Evolutionary conservation across 2,329 filamentous ascomycete species (phyloP).

Genomic region (Curvularia hawaiiensis): DNA sequence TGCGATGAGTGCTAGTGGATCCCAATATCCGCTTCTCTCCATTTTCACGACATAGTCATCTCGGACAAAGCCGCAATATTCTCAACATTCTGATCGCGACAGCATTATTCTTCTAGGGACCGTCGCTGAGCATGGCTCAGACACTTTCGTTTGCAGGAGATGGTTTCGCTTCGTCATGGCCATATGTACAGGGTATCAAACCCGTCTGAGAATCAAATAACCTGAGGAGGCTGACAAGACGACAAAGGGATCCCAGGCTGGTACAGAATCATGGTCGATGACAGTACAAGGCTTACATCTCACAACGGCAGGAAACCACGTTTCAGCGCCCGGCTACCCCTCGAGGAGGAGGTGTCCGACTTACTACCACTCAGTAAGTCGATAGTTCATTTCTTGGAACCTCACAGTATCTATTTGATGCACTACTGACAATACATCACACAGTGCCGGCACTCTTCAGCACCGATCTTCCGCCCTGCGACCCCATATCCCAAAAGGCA

Average conservation of each 20-base stretch:
- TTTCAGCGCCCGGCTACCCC: too few relatives aligned
- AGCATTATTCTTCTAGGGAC: not conserved
- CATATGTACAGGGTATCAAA: slow-evolving; percentile 3
- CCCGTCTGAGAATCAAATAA: not conserved
- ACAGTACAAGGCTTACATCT: not conserved
- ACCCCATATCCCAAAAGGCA: slow-evolving; percentile 24
- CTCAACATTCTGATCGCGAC: not conserved
- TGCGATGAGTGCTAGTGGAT: slow-evolving; percentile 1
- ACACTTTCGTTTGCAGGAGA: not conserved
- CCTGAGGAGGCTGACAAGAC: not conserved
- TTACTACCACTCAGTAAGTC: slow-evolving; percentile 25
- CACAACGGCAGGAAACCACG: not conserved
- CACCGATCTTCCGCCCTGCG: slow-evolving; percentile 32
- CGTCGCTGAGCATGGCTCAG: slow-evolving; percentile 1
- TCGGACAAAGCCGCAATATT: not conserved
- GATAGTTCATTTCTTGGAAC: not conserved
- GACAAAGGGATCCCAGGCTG: slow-evolving; percentile 18
- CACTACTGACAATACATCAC: slow-evolving; percentile 2
- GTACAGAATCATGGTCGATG: slow-evolving; percentile 11
- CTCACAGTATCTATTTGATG: not conserved
- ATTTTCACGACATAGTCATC: not conserved
- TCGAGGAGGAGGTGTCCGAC: slow-evolving; percentile 5
- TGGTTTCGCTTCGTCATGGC: not conserved
- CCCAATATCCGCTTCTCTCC: not conserved
- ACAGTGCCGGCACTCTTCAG: slow-evolving; percentile 34